Evolutionary conservation across 805 yeast species (phyloP), one percentile per base, ranked within the genome.

Genomic region (Scheffersomyces spartinae): DNA sequence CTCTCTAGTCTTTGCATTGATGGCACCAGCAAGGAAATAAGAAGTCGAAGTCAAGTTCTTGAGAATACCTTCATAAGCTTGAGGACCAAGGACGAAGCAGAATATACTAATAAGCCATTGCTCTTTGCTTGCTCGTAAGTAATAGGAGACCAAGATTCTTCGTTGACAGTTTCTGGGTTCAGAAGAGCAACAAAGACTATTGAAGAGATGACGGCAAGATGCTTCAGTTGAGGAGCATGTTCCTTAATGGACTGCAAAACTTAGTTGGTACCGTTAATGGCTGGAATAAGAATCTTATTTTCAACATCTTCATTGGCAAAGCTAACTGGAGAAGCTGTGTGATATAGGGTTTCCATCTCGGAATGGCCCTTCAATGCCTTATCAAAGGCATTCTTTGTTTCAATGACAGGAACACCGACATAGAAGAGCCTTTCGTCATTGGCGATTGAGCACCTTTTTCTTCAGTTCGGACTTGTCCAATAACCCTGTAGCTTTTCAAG

Each of bases 261-360:
- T 35, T 67, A 58, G 30, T 49, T 51, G 15, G 77, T 71, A 17
- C 78, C 79, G 11, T 57, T 43, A 4, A 69, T 48, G 2, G 80
- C 78, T 3, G 82, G 81, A 14, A 44, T 53, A 30, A 72, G 47
- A 27, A 73, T 50, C 12, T 68, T 74, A 25, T 62, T 61, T 30
- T 64, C 74, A 18, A 63, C 51, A 32, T 61, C 55, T 9, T 54
- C 45, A 11, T 55, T 47, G 7, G 60, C 55, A 41, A 60, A 64
- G 15, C 59, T 51, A 41, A 66, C 65, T 9, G 81, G 79, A 9
- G 77, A 64, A 2, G 82, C 81, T 7, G 75, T 61, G 45, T 74
- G 82, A 20, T 73, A 36, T 25, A 74, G 72, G 17, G 62, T 68
- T 7, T 53, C 52, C 28, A 71, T 62, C 20, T 71, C 75, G 17